A percentile compares a stretch with the other conserved stretches of the same genome.
These are phyloP conservation scores for Chlorella variabilis DNA, from an alignment of 163 green algal genomes.

Conservation along the genomic window DNA sequence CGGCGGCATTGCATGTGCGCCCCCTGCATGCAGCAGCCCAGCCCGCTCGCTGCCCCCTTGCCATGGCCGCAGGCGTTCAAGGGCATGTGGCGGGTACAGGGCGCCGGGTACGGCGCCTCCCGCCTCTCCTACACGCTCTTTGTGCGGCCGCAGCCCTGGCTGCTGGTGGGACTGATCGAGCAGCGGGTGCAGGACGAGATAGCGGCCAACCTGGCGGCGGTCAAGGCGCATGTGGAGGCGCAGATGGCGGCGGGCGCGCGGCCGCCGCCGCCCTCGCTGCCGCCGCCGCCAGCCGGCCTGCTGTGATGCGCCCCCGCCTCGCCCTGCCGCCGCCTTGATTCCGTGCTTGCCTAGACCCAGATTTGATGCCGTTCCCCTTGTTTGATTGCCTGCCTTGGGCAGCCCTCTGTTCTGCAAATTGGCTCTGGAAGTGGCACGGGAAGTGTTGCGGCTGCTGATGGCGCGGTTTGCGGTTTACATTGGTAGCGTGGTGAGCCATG, in stretches of 20 bases:
- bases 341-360: too few species aligned
- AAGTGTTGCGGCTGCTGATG: too few species aligned
- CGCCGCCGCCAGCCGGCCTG: not conserved
- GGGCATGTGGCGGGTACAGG: slow-evolving; percentile 27
- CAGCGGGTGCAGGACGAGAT: slow-evolving; percentile 2
- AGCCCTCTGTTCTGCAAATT: too few species aligned
- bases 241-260: not conserved
- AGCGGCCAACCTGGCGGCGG: slow-evolving; percentile 15
- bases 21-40: too few species aligned
- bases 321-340: too few species aligned
- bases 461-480: too few species aligned
- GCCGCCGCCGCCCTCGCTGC: not conserved
- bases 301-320: not conserved
- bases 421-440: too few species aligned
- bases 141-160: slow-evolving; percentile 36
- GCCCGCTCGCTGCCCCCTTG: too few species aligned
- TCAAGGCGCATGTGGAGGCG: slow-evolving; percentile 2
- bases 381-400: too few species aligned
- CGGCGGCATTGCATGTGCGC: too few species aligned
- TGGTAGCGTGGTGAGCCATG: too few species aligned
- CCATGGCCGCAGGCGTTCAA: slow-evolving; percentile 27
- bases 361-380: too few species aligned
- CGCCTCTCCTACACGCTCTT: slow-evolving; percentile 30
- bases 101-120: not conserved
- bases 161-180: slow-evolving; percentile 28